phyloP scores from a whole-genome alignment of 1,139 yeast genomes.

The Scheffersomyces cryptocercus region DNA sequence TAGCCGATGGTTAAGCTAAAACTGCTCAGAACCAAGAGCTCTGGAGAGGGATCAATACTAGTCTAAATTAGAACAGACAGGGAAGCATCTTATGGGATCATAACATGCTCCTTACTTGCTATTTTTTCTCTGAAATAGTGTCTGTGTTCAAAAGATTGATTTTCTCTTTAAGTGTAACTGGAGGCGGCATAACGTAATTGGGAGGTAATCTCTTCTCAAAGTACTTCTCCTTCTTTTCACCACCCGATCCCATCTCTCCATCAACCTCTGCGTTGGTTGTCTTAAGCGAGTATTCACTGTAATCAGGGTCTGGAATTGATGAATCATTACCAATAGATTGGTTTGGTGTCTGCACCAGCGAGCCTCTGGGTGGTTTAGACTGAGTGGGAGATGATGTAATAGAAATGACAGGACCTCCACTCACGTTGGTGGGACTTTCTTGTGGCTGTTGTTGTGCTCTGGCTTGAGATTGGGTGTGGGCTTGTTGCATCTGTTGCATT shows the following conservation, averaged over 20 bases:
- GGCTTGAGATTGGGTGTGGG: neutral
- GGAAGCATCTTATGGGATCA: no score
- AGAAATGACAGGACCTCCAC: no score
- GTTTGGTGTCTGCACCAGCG: neutral
- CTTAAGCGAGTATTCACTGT: constrained; percentile 24
- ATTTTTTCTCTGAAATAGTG: constrained; percentile 3
- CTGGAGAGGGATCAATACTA: no score
- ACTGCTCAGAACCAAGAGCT: no score
- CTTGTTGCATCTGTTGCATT: constrained; percentile 1
- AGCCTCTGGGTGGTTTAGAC: no score
- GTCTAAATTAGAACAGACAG: no score
- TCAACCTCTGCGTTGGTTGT: constrained; percentile 36
- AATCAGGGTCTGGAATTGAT: constrained; percentile 7
- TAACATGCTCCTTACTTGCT: neutral
- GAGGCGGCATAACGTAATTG: constrained; percentile 17
- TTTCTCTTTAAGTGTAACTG: constrained; percentile 32
- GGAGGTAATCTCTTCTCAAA: constrained; percentile 11
- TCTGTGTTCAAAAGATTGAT: constrained; percentile 26
- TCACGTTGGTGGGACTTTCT: no score
- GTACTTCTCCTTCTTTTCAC: constrained; percentile 2
- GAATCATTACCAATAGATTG: neutral
- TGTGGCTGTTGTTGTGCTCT: neutral
- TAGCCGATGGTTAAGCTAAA: no score
- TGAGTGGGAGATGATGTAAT: no score
- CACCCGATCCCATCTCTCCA: constrained; percentile 22